These are phyloP conservation scores for Akebia trifoliata DNA, from an alignment of 164 flowering plant genomes.

Conservation along the genomic window DNA sequence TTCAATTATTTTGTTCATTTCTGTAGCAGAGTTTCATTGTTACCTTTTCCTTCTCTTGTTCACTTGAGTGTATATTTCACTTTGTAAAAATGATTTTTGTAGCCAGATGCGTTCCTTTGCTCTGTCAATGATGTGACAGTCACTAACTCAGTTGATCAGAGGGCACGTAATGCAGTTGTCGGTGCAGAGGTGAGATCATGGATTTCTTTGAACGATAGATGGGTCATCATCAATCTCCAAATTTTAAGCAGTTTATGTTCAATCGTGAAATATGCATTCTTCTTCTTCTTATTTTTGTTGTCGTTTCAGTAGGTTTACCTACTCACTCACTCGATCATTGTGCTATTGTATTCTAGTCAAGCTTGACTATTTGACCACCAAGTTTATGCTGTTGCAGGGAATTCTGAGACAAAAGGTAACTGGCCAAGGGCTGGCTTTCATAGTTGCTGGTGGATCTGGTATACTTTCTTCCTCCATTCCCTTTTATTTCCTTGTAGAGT, in stretches of 20 bases:
- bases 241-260: slow-evolving; percentile 3
- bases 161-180: slow-evolving; percentile 57
- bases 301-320: not conserved
- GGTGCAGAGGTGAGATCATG: slow-evolving; percentile 70
- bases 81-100: slow-evolving; percentile 34
- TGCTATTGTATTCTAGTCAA: not conserved
- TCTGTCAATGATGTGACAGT: slow-evolving; percentile 90
- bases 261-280: not conserved
- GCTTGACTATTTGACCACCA: slow-evolving; percentile 6
- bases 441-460: slow-evolving; percentile 97
- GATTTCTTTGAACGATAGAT: not conserved
- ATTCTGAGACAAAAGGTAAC: slow-evolving; percentile 83
- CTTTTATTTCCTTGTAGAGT: slow-evolving; percentile 1
- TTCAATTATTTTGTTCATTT: not conserved
- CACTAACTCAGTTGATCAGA: slow-evolving; percentile 66
- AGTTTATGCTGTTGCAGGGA: slow-evolving; percentile 39
- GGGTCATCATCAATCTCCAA: not conserved
- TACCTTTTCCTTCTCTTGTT: not conserved
- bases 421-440: slow-evolving; percentile 95
- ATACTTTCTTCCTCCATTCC: slow-evolving; percentile 15
- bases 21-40: not conserved
- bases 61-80: slow-evolving; percentile 3
- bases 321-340: not conserved
- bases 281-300: not conserved
- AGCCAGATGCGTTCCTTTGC: slow-evolving; percentile 99